Base-by-base conservation (phyloP, 768 basidiomycete species). In the Dioszegia hungarica region DNA sequence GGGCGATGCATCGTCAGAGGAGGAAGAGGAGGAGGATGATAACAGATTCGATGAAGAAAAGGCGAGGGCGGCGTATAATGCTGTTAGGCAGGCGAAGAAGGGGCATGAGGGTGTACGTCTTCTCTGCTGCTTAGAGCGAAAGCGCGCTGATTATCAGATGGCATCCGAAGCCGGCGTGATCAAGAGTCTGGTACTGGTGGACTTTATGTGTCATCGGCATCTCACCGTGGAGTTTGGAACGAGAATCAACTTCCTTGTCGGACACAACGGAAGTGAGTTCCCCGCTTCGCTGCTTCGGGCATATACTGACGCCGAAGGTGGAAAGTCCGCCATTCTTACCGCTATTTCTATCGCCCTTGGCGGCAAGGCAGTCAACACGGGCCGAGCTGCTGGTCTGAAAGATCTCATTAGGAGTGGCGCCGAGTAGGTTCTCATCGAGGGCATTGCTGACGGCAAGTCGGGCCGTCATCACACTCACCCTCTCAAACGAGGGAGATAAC, bases 181-280 rank as follows among this genome's bases (percentile, higher is more conserved):
- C 59, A 87, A 90, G 65, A 80, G 81, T 3, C 63, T 75, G 51
- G 52, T 57, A 22, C 54, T 77, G 83, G 81, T 85, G 68, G 86
- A 97, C 70, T 98, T 98, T 78, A 94, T 98, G 92, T 95, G 92
- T 75, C 93, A 98, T 78, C 82, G 85, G 73, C 85, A 81, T 75
- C 80, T 92, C 41, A 85, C 81, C 0, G 89, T 95, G 76, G 81
- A 82, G 1, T 90, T 98, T 61, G 90, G 91, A 0, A 86, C 88
- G 9, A 90, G 93, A 75, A 89, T 99, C 70, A 99, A 98, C 77
- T 98, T 98, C 70, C 89, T 99, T 64, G 94, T 94, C 36, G 90
- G 90, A 12, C 88, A 91, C 65, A 95, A 95, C 74, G 91, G 91
- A 77, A 94, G 91, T 90, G 69, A 60, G 89, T 83, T 25, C 25